A percentile compares a stretch with the other conserved stretches of the same genome.
Evolutionary conservation across 257 asterid genomes (phyloP).

Genomic region (Solanum etuberosum): DNA sequence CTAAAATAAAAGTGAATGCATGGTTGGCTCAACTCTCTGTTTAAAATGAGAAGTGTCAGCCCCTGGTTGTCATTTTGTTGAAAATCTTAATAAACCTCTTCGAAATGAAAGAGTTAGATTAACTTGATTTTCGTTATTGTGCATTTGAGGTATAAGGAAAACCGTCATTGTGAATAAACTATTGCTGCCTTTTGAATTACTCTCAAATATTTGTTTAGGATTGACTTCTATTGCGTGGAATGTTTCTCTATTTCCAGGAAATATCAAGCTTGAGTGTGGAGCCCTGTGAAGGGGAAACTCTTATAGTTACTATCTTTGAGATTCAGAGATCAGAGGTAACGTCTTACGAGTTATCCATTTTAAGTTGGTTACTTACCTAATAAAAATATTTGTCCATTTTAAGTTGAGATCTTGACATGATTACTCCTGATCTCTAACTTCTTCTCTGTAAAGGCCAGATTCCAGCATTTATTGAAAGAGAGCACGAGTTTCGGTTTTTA

Average conservation of each 20-base stretch:
- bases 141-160: background rate
- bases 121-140: background rate
- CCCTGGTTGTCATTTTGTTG: background rate
- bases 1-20: background rate
- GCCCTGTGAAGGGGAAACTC: slow-evolving; percentile 68
- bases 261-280: slow-evolving; percentile 95
- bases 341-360: background rate
- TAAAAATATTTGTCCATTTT: background rate
- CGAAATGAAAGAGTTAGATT: background rate
- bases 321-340: slow-evolving; percentile 83
- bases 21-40: background rate
- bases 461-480: slow-evolving; percentile 86
- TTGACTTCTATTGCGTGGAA: background rate
- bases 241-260: slow-evolving; percentile 37
- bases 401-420: background rate
- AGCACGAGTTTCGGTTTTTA: slow-evolving; percentile 87
- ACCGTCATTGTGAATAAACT: background rate
- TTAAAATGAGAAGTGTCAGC: background rate
- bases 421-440: slow-evolving; percentile 6
- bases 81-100: background rate
- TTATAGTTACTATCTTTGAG: slow-evolving; percentile 73
- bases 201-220: background rate
- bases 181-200: background rate
- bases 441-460: slow-evolving; percentile 42
- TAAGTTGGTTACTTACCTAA: background rate